Percentiles rank a stretch among this genome's conserved stretches.
phyloP scores from a whole-genome alignment of 1,139 yeast species.

The Geotrichum bryndzae region DNA sequence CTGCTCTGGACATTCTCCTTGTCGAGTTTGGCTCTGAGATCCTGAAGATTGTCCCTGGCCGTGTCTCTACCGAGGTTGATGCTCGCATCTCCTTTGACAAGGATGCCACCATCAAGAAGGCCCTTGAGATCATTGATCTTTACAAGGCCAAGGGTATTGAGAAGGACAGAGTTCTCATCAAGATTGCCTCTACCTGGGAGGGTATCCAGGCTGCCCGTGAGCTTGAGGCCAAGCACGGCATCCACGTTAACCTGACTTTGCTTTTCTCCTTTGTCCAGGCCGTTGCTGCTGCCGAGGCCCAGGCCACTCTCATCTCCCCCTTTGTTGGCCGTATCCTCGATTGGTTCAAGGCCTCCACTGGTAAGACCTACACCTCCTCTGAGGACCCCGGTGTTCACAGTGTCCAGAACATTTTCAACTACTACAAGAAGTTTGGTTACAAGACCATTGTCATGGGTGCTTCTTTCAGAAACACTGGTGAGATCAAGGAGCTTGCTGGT shows the following conservation, averaged over 20 bases:
- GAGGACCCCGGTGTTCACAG: constrained; percentile 97
- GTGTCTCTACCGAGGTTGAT: constrained; percentile 98
- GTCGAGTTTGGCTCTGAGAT: constrained; percentile 96
- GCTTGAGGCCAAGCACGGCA: constrained; percentile 81
- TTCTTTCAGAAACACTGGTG: constrained; percentile 96
- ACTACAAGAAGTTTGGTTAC: constrained; percentile 96
- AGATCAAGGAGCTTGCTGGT: constrained; percentile 95
- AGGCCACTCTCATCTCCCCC: constrained; percentile 93
- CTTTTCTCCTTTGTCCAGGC: constrained; percentile 96
- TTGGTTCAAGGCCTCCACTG: constrained; percentile 95
- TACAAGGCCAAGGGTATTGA: constrained; percentile 77
- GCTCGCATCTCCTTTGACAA: constrained; percentile 95
- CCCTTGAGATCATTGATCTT: constrained; percentile 75
- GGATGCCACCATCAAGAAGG: constrained; percentile 88
- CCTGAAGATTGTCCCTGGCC: constrained; percentile 93
- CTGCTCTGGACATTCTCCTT: constrained; percentile 85
- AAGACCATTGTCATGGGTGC: constrained; percentile 99
- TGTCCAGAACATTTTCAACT: constrained; percentile 84
- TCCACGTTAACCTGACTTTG: constrained; percentile 93
- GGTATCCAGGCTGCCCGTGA: constrained; percentile 98
- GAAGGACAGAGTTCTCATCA: constrained; percentile 88
- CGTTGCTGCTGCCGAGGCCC: constrained; percentile 98
- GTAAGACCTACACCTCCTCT: constrained; percentile 67
- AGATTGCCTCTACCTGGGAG: constrained; percentile 98
- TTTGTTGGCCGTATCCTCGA: constrained; percentile 98